Base-by-base conservation (phyloP, 2,329 filamentous ascomycete species). In the Colletotrichum cereale region DNA sequence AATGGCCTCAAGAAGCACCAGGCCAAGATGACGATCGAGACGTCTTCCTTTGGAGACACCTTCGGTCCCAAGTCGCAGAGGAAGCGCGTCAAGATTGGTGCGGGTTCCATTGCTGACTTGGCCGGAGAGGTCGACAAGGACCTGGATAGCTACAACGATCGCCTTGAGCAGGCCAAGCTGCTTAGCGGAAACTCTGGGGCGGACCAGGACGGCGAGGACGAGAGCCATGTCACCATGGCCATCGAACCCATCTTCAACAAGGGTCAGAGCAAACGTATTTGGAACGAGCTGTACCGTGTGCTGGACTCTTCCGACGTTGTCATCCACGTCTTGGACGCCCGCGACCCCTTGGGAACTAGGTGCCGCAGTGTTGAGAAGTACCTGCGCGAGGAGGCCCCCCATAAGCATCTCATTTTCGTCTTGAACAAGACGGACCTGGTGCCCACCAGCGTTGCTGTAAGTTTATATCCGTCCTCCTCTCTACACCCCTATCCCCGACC, bases 271-370 rank as follows among this genome's bases (percentile, higher is more conserved):
- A 97, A 97, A 83, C 89, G 96, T 75, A 97, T 97, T 76, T 97
- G 94, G 95, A 98, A 98, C 83, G 96, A 99, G 80, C 85, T 98
- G 10, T 91, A 96, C 87, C 97, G 97, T 83, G 95, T 96, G 77
- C 96, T 98, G 73, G 96, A 98, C 83, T 97, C 94, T 3, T 96
- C 93, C 12, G 96, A 99, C 82, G 96, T 99, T 44, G 90, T 99
- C 56, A 92, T 99, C n/a, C 96, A 98, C 78, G 93, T 97, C 18
- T 85, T 97, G 1, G 96, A 98, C 81, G 95, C 95, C 50, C 88
- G 95, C 82, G 95, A 97, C 81, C 95, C 95, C 3, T 84, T 96
- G 14, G 96, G 96, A 42, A 98, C 96, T 21, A 89, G 96, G 66
- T 99, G 96, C 85, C 89, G 91, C 38, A 84, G 83, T 71, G 79